A percentile compares a stretch with the other conserved stretches of the same genome.
Evolutionary conservation across 257 asterid genomes (phyloP).

Genomic region (Linaria vulgaris): DNA sequence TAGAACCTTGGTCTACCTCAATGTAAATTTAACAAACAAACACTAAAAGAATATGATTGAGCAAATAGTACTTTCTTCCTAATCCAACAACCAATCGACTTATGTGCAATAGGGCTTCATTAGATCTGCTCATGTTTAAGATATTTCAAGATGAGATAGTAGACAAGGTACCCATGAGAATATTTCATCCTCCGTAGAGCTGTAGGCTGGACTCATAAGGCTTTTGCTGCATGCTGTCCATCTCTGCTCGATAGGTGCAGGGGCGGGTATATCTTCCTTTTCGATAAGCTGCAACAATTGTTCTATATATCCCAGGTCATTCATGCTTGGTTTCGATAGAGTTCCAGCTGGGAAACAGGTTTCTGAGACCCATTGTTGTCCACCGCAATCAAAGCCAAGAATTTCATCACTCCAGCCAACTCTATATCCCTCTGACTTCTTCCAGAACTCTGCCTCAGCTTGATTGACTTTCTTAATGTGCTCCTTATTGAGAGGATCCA

Average conservation of each 20-base stretch:
- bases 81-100: too few relatives aligned
- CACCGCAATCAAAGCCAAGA: slow-evolving; percentile 97
- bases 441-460: slow-evolving; percentile 99
- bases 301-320: slow-evolving; percentile 82
- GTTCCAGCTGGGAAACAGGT: slow-evolving; percentile 94
- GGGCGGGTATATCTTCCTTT: slow-evolving; percentile 80
- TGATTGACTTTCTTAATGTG: slow-evolving; percentile 67
- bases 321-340: slow-evolving; percentile 78
- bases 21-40: not conserved
- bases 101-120: too few relatives aligned
- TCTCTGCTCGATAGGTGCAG: slow-evolving; percentile 98
- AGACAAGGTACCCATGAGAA: slow-evolving; percentile 79
- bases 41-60: not conserved
- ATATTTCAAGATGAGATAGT: not conserved
- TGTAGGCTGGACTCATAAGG: slow-evolving; percentile 92
- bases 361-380: slow-evolving; percentile 99
- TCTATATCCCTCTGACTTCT: slow-evolving; percentile 87
- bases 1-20: not conserved
- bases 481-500: slow-evolving; percentile 87
- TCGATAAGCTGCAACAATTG: slow-evolving; percentile 66
- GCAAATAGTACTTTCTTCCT: not conserved
- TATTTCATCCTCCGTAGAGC: slow-evolving; percentile 67
- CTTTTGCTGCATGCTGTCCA: slow-evolving; percentile 91
- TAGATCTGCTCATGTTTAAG: not conserved
- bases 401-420: slow-evolving; percentile 98